phyloP scores from a whole-genome alignment of 805 yeast genomes.

The Hermanozyma aechmeae region DNA sequence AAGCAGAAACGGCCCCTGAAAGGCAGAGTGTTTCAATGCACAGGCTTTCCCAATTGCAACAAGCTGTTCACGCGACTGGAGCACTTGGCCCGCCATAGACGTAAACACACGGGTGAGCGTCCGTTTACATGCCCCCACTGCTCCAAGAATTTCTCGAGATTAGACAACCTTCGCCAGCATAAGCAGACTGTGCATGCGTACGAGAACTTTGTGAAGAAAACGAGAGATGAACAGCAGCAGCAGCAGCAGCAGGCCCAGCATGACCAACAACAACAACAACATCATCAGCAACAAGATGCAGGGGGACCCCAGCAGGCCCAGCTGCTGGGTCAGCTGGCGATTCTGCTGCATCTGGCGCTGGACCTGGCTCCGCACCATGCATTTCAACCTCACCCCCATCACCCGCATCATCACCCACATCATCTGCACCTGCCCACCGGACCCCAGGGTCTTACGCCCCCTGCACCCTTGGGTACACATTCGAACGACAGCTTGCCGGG shows the following conservation, averaged over 20 bases:
- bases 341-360: slow-evolving; percentile 2
- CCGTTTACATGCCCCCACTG: slow-evolving; percentile 87
- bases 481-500: too few relatives aligned
- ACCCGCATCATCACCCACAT: slow-evolving; percentile 1
- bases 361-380: slow-evolving; percentile 1
- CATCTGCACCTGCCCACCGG: slow-evolving; percentile 1
- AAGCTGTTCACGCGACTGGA: slow-evolving; percentile 90
- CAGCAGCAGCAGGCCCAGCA: slow-evolving; percentile 1
- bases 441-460: too few relatives aligned
- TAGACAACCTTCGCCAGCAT: slow-evolving; percentile 88
- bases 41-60: slow-evolving; percentile 76
- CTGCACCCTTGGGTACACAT: too few relatives aligned
- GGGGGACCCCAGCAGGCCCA: too few relatives aligned
- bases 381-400: slow-evolving; percentile 3
- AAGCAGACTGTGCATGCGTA: slow-evolving; percentile 60
- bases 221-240: too few relatives aligned
- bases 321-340: too few relatives aligned
- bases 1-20: slow-evolving; percentile 30
- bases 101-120: slow-evolving; percentile 92
- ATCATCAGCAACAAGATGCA: slow-evolving; percentile 4
- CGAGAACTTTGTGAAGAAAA: slow-evolving; percentile 16
- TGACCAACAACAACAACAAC: slow-evolving; percentile 3
- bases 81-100: slow-evolving; percentile 83
- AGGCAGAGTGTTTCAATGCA: slow-evolving; percentile 71
- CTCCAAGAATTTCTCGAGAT: slow-evolving; percentile 65